Percentiles rank a stretch among this genome's conserved stretches.
Conservation (phyloP, 164 flowering plant genomes). For the Tetracentron sinense region DNA sequence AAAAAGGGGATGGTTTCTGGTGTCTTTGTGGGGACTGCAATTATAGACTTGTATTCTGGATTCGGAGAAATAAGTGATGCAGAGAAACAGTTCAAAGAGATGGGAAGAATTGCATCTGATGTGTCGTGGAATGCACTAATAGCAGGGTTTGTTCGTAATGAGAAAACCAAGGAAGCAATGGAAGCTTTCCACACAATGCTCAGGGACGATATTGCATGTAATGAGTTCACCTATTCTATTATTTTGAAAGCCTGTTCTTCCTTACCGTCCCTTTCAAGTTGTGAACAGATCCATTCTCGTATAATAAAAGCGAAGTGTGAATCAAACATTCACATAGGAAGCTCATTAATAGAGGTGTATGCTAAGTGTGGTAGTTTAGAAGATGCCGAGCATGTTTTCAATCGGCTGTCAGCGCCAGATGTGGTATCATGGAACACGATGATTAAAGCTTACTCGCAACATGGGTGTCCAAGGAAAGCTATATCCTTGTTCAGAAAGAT, state of each 20-base stretch:
- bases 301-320: conserved; percentile 14
- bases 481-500: conserved; percentile 16
- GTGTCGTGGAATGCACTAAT: conserved; percentile 34
- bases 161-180: conserved; percentile 19
- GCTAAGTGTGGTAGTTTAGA: conserved; percentile 20
- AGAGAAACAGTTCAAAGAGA: conserved; percentile 14
- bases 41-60: conserved; percentile 22
- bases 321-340: conserved; percentile 16
- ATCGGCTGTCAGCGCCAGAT: conserved; percentile 13
- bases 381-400: conserved; percentile 21
- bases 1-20: conserved; percentile 14
- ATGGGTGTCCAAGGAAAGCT: conserved; percentile 19
- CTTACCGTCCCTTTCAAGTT: conserved; percentile 20
- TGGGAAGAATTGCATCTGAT: conserved; percentile 12
- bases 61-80: conserved; percentile 20
- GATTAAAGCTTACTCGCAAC: conserved; percentile 22
- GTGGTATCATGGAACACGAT: conserved; percentile 25
- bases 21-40: conserved; percentile 26
- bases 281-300: conserved; percentile 21
- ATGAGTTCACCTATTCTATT: conserved; percentile 24
- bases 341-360: conserved; percentile 26
- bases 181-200: conserved; percentile 21
- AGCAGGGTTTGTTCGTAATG: conserved; percentile 18
- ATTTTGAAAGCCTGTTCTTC: conserved; percentile 23
- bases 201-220: conserved; percentile 1